These are phyloP conservation scores for Ajuga chamaepitys DNA, from an alignment of 257 asterid species.

Conservation along the genomic window DNA sequence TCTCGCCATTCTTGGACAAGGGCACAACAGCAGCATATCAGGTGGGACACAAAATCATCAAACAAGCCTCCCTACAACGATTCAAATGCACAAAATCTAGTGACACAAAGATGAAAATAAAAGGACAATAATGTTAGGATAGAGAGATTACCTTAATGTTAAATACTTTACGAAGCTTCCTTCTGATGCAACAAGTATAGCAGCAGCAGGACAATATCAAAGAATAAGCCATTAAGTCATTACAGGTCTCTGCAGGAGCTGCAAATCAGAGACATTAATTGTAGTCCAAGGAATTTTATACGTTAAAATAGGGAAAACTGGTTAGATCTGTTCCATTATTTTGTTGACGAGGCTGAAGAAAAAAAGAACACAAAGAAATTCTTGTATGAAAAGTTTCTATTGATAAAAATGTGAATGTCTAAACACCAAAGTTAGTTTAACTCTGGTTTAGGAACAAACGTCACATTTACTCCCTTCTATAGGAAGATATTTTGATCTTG, in stretches of 20 bases:
- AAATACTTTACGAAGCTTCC: constrained; percentile 59
- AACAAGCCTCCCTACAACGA: constrained; percentile 61
- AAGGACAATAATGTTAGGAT: not conserved
- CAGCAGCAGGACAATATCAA: constrained; percentile 86
- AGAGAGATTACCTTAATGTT: constrained; percentile 49
- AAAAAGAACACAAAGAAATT: too few species aligned
- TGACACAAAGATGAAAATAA: not conserved
- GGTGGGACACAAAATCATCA: constrained; percentile 84
- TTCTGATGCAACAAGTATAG: constrained; percentile 84
- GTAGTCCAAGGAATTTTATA: not conserved
- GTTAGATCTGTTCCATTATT: too few species aligned
- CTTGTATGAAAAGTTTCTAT: too few species aligned
- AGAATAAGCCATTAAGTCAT: constrained; percentile 86
- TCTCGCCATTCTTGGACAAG: constrained; percentile 90
- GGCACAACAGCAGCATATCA: constrained; percentile 95
- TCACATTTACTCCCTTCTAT: too few species aligned
- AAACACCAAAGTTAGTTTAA: too few species aligned
- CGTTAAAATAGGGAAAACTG: not conserved
- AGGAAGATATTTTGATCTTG: too few species aligned
- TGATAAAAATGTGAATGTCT: too few species aligned
- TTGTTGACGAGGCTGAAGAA: too few species aligned
- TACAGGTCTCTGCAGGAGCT: constrained; percentile 84
- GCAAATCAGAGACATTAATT: constrained; percentile 26
- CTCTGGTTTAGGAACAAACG: too few species aligned
- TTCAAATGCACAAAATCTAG: not conserved